phyloP scores from a whole-genome alignment of 169 alveolate genomes.

The Plasmodium adleri region DNA sequence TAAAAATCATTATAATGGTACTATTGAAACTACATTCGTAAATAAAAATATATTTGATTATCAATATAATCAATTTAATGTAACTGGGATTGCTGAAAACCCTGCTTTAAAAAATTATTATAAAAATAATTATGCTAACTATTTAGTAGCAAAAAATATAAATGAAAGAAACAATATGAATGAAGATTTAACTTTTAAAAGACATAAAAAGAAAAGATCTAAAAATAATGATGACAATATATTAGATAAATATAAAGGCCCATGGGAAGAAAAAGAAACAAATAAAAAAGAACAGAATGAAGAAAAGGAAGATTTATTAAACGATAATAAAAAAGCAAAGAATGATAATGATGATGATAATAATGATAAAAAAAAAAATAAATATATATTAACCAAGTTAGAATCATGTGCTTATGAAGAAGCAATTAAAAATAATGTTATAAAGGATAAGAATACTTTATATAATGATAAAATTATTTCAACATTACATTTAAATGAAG shows the following conservation, averaged over 20 bases:
- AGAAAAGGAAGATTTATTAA: slow-evolving; percentile 12
- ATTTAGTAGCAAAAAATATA: slow-evolving; percentile 30
- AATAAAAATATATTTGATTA: slow-evolving; percentile 74
- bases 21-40: slow-evolving; percentile 57
- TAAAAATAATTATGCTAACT: slow-evolving; percentile 41
- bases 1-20: slow-evolving; percentile 72
- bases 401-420: slow-evolving; percentile 69
- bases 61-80: slow-evolving; percentile 72
- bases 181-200: slow-evolving; percentile 16
- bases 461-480: slow-evolving; percentile 71
- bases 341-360: slow-evolving; percentile 13
- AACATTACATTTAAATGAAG: slow-evolving; percentile 62
- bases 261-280: slow-evolving; percentile 34
- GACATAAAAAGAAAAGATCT: slow-evolving; percentile 24
- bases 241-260: slow-evolving; percentile 59
- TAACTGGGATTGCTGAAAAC: slow-evolving; percentile 61
- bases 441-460: slow-evolving; percentile 59
- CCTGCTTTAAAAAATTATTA: slow-evolving; percentile 71
- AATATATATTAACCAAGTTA: slow-evolving; percentile 16
- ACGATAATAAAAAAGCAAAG: slow-evolving; percentile 15
- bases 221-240: slow-evolving; percentile 22
- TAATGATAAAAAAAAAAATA: slow-evolving; percentile 3
- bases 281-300: slow-evolving; percentile 11
- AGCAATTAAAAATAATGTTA: slow-evolving; percentile 54
- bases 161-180: slow-evolving; percentile 13